Evolutionary conservation across 768 basidiomycete genomes (phyloP).

Genomic region (Serendipita indica): DNA sequence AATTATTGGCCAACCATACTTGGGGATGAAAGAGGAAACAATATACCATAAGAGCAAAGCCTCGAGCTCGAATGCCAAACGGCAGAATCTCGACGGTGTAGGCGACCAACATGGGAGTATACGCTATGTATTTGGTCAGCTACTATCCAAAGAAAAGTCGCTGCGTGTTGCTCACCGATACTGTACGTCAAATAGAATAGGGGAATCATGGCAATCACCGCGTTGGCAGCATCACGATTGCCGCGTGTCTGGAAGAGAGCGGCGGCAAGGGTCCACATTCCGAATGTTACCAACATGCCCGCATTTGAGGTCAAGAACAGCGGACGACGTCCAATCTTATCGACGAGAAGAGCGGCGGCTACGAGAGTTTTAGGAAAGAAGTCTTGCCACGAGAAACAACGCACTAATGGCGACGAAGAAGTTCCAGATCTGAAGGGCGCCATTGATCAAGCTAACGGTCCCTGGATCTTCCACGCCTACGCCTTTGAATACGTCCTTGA

Average conservation of each 20-base stretch:
- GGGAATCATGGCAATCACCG: slow-evolving; percentile 37
- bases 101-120: slow-evolving; percentile 51
- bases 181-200: slow-evolving; percentile 32
- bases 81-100: slow-evolving; percentile 68
- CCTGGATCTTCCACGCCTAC: slow-evolving; percentile 41
- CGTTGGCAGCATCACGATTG: slow-evolving; percentile 23
- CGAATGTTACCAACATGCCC: slow-evolving; percentile 45
- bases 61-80: slow-evolving; percentile 63
- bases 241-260: slow-evolving; percentile 25
- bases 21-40: slow-evolving; percentile 13
- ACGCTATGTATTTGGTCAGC: slow-evolving; percentile 49
- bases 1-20: background rate
- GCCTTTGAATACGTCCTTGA: slow-evolving; percentile 48
- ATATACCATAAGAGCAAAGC: slow-evolving; percentile 57
- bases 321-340: slow-evolving; percentile 50
- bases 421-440: slow-evolving; percentile 51
- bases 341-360: slow-evolving; percentile 46
- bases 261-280: slow-evolving; percentile 38
- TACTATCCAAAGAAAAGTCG: slow-evolving; percentile 29
- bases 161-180: slow-evolving; percentile 11
- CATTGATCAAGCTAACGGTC: slow-evolving; percentile 48
- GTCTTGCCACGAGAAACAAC: background rate
- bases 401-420: slow-evolving; percentile 32
- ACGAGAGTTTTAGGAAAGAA: slow-evolving; percentile 17
- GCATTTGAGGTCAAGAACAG: slow-evolving; percentile 51